A percentile compares a stretch with the other conserved stretches of the same genome.
Conservation (phyloP, 441 rosid genomes). For the Eugenia klotzschiana region DNA sequence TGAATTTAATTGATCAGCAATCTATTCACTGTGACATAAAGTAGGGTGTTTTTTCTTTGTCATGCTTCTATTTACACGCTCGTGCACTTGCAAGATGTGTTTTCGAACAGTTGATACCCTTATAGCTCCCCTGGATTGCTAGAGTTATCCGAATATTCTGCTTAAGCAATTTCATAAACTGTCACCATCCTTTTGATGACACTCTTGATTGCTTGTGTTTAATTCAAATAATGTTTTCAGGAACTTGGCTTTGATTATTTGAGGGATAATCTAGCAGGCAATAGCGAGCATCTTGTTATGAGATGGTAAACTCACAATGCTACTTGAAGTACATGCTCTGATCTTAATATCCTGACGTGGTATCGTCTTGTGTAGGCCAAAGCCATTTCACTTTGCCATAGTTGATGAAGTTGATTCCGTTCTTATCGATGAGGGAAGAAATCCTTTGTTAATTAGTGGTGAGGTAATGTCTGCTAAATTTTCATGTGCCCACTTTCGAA, state of each 20-base stretch:
- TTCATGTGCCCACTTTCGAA: not conserved
- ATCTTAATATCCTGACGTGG: conserved; percentile 1
- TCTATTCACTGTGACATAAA: not conserved
- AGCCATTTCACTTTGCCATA: conserved; percentile 89
- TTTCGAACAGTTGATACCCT: not conserved
- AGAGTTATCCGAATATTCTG: not conserved
- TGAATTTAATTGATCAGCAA: not conserved
- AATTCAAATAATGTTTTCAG: conserved; percentile 20
- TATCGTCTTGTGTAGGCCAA: conserved; percentile 44
- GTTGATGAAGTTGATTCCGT: conserved; percentile 98
- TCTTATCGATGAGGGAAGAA: conserved; percentile 95
- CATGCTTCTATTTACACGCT: not conserved
- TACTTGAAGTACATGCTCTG: not conserved
- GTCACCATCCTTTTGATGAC: not conserved
- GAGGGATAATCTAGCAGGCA: conserved; percentile 84
- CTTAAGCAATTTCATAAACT: not conserved
- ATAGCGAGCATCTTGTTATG: conserved; percentile 79
- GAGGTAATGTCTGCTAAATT: conserved; percentile 44
- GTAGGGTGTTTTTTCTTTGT: not conserved
- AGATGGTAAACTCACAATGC: conserved; percentile 51
- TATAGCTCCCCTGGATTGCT: not conserved
- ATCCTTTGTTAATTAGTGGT: conserved; percentile 89
- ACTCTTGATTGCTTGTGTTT: not conserved
- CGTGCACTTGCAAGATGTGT: not conserved
- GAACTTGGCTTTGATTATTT: conserved; percentile 98